A percentile compares a stretch with the other conserved stretches of the same genome.
Conservation (phyloP, 176 grass and related monocot species). For the Oryza punctata region DNA sequence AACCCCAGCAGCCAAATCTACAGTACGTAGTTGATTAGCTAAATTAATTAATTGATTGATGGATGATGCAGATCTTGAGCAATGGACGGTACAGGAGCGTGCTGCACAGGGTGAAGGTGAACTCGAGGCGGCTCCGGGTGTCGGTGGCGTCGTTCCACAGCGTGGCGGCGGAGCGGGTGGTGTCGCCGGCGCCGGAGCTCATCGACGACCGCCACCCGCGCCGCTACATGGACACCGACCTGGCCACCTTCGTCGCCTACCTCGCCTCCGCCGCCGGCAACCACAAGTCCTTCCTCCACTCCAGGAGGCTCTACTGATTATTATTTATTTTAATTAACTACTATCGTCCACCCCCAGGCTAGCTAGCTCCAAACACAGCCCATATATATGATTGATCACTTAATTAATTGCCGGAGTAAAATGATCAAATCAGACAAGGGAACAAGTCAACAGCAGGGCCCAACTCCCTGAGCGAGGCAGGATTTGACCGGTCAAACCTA, state of each 20-base stretch:
- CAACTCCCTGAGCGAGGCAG: background rate
- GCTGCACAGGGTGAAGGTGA: constrained; percentile 77
- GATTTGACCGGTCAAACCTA: background rate
- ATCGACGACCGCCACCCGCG: constrained; percentile 38
- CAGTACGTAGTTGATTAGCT: too few relatives aligned
- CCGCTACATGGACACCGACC: constrained; percentile 83
- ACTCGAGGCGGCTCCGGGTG: constrained; percentile 56
- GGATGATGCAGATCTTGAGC: constrained; percentile 69
- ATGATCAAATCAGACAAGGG: background rate
- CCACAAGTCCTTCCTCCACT: constrained; percentile 86
- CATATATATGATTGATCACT: background rate
- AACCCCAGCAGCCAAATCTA: too few relatives aligned
- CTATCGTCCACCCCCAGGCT: too few relatives aligned
- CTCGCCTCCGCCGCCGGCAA: constrained; percentile 61
- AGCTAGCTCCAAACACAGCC: too few relatives aligned
- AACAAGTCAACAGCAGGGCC: background rate
- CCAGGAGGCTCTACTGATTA: constrained; percentile 50
- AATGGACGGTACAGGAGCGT: constrained; percentile 90
- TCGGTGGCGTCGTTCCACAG: constrained; percentile 92
- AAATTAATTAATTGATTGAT: background rate
- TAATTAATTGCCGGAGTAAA: background rate
- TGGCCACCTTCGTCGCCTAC: constrained; percentile 81
- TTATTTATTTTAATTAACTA: background rate
- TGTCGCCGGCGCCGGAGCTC: constrained; percentile 63
- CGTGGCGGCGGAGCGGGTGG: constrained; percentile 47